A percentile compares a stretch with the other conserved stretches of the same genome.
Conservation (phyloP, 2,329 filamentous ascomycete species). For the Aspergillus terreus region DNA sequence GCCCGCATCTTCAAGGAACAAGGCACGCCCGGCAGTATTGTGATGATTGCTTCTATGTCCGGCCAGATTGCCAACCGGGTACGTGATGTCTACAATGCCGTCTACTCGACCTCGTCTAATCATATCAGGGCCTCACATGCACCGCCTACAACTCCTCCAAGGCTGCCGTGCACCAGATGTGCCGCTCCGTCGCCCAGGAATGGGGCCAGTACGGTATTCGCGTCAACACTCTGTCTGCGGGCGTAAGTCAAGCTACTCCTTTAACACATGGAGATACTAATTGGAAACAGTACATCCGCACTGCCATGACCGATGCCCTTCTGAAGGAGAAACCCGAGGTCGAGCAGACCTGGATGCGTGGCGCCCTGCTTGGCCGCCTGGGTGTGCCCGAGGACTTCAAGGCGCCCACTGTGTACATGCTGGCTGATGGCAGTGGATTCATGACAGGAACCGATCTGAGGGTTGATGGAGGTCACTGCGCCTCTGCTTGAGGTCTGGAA, state of each 20-base stretch:
- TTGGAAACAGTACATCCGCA: constrained; percentile 42
- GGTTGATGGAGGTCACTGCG: constrained; percentile 39
- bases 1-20: constrained; percentile 53
- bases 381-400: constrained; percentile 44
- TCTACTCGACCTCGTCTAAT: background rate
- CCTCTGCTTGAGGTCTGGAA: constrained; percentile 22
- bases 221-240: constrained; percentile 76
- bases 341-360: constrained; percentile 52
- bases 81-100: background rate
- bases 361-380: constrained; percentile 48
- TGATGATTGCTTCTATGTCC: constrained; percentile 68
- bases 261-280: background rate
- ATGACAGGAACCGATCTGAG: constrained; percentile 40
- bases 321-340: constrained; percentile 47
- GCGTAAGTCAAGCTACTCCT: constrained; percentile 36
- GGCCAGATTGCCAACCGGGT: constrained; percentile 61
- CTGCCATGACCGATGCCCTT: constrained; percentile 47
- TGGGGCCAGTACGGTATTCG: constrained; percentile 63
- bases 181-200: constrained; percentile 48
- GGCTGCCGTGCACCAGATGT: constrained; percentile 47
- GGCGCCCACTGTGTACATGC: constrained; percentile 33
- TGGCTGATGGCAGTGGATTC: constrained; percentile 36
- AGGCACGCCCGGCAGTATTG: constrained; percentile 56
- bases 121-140: constrained; percentile 55
- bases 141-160: constrained; percentile 56